Conservation (phyloP, 2,329 filamentous ascomycete genomes). For the Sporothrix inflata region DNA sequence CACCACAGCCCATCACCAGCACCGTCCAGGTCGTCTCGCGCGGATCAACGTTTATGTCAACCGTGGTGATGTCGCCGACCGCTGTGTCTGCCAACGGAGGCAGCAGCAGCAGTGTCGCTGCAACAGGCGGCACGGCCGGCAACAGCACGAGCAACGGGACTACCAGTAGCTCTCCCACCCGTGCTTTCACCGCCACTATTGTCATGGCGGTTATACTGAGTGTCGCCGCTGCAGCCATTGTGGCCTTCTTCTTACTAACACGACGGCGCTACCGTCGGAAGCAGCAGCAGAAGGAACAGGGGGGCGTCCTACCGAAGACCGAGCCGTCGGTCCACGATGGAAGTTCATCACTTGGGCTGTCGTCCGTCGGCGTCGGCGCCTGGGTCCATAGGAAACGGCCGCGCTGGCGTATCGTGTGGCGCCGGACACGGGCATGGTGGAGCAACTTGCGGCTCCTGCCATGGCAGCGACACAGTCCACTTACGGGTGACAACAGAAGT, state of each 20-base stretch:
- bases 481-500: slow-evolving; percentile 7
- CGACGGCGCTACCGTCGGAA: background rate
- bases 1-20: background rate
- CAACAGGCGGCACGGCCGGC: background rate
- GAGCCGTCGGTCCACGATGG: background rate
- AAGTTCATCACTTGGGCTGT: background rate
- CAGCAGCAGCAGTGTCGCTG: background rate
- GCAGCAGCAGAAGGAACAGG: background rate
- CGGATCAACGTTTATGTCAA: background rate
- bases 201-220: slow-evolving; percentile 17
- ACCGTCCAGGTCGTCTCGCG: slow-evolving; percentile 3
- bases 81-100: background rate
- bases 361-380: slow-evolving; percentile 28
- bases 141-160: background rate
- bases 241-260: background rate
- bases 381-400: slow-evolving; percentile 20
- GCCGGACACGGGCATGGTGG: slow-evolving; percentile 7
- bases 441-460: background rate
- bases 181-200: slow-evolving; percentile 22
- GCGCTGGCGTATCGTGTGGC: background rate
- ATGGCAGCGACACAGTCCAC: background rate
- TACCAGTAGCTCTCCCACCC: background rate
- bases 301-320: background rate
- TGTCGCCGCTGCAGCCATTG: background rate
- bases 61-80: background rate